Evolutionary conservation across 192 early-diverging fungal species (phyloP), one percentile per base, ranked within the genome.

Genomic region (Linnemannia schmuckeri): DNA sequence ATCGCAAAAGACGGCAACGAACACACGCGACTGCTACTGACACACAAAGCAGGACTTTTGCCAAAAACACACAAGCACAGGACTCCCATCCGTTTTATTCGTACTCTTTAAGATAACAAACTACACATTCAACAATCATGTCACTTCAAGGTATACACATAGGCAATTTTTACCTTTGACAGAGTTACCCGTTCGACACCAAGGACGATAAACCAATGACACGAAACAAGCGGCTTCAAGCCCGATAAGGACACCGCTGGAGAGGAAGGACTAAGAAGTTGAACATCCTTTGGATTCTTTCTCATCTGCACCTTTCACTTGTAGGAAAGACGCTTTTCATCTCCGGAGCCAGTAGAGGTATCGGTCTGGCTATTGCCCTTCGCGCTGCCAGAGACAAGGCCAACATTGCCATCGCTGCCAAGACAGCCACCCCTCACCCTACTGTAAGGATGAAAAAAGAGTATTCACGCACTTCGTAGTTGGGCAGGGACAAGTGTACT

Each of bases 361-460:
- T 97, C 70, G 96, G 96, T 71, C 82, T 96, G 72, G 96, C 94
- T 52, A 96, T 96, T 72, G 95, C 93, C 3, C 54, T 94, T 24
- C 91, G 93, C 13, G 91, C 92, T 7, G 96, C 94, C 13, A 90
- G 85, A 47, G 94, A 95, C 38, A 94, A 94, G 54, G 94, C 94
- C 30, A 91, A 91, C 76, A 89, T 97, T 30, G 93, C 93, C 15
- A 92, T 97, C 46, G 93, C 93, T 22, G 96, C 94, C 78, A 97
- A 97, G 87, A 96, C 95, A 2, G 92, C 92, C 13, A 93, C 90
- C 44, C 90, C 93, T 24, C 91, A 95, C 81, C 91, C 92, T 33
- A 95, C 93, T 84, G 90, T 90, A 81, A 61, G 80, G 13, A 52
- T 70, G 17, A 13, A 52, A 22, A 22, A 52, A 18, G 20, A 49